A percentile compares a stretch with the other conserved stretches of the same genome.
These are phyloP conservation scores for Phytophthora multivora DNA, from an alignment of 352 stramenopile species.

Conservation along the genomic window DNA sequence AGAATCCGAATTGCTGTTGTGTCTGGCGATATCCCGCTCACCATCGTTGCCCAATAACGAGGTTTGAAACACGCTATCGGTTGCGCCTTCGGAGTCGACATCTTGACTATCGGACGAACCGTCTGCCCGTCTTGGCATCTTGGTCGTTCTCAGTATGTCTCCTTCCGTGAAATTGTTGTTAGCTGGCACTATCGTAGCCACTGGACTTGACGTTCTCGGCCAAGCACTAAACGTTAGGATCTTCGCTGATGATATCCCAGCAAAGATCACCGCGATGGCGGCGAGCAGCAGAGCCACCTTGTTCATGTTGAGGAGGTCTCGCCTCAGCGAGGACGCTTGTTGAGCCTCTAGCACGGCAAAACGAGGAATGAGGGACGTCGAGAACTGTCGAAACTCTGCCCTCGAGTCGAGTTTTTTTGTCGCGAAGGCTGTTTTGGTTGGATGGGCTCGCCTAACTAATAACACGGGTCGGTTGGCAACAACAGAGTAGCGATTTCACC, in stretches of 20 bases:
- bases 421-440: slow-evolving; percentile 2
- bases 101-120: slow-evolving; percentile 18
- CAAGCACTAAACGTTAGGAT: slow-evolving; percentile 6
- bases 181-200: slow-evolving; percentile 6
- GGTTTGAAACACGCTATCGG: slow-evolving; percentile 2
- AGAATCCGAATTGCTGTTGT: background rate
- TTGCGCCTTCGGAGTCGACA: slow-evolving; percentile 1
- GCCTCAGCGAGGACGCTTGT: slow-evolving; percentile 19
- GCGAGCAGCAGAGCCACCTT: slow-evolving; percentile 11
- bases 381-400: slow-evolving; percentile 4
- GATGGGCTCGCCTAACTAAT: slow-evolving; percentile 5
- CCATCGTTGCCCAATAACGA: background rate
- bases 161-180: slow-evolving; percentile 7
- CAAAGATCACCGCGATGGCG: slow-evolving; percentile 7
- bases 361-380: slow-evolving; percentile 11
- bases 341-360: slow-evolving; percentile 16
- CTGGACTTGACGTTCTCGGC: slow-evolving; percentile 6
- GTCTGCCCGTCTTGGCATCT: background rate
- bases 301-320: slow-evolving; percentile 13
- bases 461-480: background rate
- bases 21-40: background rate
- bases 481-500: slow-evolving; percentile 25
- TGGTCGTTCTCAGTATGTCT: slow-evolving; percentile 1
- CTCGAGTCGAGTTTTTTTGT: slow-evolving; percentile 16
- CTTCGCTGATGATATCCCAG: slow-evolving; percentile 13